These are phyloP conservation scores for Ascochyta lentis DNA, from an alignment of 2,329 filamentous ascomycete genomes.

Conservation along the genomic window DNA sequence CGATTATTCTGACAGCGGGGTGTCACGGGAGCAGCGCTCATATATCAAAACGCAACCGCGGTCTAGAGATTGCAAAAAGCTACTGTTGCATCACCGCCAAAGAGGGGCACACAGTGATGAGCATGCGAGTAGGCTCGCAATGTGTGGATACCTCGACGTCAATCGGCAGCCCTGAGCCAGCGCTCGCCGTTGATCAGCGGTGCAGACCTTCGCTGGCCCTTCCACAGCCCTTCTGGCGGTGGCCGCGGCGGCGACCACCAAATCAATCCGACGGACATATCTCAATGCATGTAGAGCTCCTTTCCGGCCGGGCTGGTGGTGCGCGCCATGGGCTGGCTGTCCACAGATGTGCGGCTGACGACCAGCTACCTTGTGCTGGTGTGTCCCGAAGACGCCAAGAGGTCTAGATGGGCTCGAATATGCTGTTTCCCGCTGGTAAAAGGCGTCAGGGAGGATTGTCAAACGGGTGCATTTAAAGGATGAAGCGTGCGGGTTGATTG, in stretches of 20 bases:
- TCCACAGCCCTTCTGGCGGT: slow-evolving; percentile 23
- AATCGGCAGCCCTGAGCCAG: slow-evolving; percentile 32
- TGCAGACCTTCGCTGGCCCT: slow-evolving; percentile 15
- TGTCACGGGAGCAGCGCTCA: slow-evolving; percentile 35
- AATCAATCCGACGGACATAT: neutral
- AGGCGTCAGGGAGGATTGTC: slow-evolving; percentile 26
- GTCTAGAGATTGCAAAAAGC: slow-evolving; percentile 21
- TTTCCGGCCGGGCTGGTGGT: slow-evolving; percentile 17
- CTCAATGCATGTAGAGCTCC: slow-evolving; percentile 18
- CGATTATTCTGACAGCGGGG: slow-evolving; percentile 18
- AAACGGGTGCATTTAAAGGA: slow-evolving; percentile 28
- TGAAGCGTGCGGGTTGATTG: slow-evolving; percentile 24
- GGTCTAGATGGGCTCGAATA: slow-evolving; percentile 44
- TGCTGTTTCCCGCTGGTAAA: slow-evolving; percentile 27
- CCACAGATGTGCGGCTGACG: slow-evolving; percentile 21
- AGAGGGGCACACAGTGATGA: slow-evolving; percentile 17
- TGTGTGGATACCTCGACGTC: slow-evolving; percentile 41
- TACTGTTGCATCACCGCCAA: slow-evolving; percentile 30
- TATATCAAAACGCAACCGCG: slow-evolving; percentile 27
- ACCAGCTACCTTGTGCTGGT: slow-evolving; percentile 20
- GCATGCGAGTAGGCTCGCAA: slow-evolving; percentile 22
- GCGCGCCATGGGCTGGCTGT: slow-evolving; percentile 3
- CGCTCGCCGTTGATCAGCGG: slow-evolving; percentile 29
- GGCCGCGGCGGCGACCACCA: slow-evolving; percentile 10
- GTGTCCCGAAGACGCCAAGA: slow-evolving; percentile 40